A percentile compares a stretch with the other conserved stretches of the same genome.
phyloP scores from a whole-genome alignment of 345 rosid genomes.

The Erucastrum elatum region DNA sequence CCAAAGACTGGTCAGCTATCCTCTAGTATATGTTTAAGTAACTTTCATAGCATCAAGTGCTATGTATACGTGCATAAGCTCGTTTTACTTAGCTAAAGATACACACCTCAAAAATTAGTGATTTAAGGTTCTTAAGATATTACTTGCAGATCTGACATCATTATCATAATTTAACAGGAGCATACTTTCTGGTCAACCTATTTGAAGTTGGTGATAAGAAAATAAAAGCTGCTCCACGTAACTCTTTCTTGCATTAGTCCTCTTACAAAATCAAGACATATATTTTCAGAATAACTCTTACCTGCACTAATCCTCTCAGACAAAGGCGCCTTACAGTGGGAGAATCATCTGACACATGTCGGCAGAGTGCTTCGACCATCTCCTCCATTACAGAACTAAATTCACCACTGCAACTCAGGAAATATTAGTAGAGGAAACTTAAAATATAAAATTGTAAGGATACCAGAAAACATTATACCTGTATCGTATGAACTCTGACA shows the following conservation, averaged over 20 bases:
- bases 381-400: conserved; percentile 74
- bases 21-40: too few relatives aligned
- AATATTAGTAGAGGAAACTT: conserved; percentile 23
- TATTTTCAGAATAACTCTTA: conserved; percentile 30
- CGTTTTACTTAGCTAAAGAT: too few relatives aligned
- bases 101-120: too few relatives aligned
- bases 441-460: background rate
- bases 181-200: too few relatives aligned
- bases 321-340: conserved; percentile 93
- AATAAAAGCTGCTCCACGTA: background rate
- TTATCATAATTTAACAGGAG: too few relatives aligned
- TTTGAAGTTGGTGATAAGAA: too few relatives aligned
- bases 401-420: conserved; percentile 61
- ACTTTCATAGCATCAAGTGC: too few relatives aligned
- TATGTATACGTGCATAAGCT: too few relatives aligned
- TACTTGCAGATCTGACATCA: too few relatives aligned
- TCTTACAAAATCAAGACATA: conserved; percentile 10
- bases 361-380: conserved; percentile 91
- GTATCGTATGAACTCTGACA: conserved; percentile 86
- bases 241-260: conserved; percentile 17
- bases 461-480: conserved; percentile 49
- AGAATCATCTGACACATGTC: conserved; percentile 95
- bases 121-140: too few relatives aligned
- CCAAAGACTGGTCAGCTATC: too few relatives aligned
- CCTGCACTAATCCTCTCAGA: conserved; percentile 93